A percentile compares a stretch with the other conserved stretches of the same genome.
These are phyloP conservation scores for Trichosporon ovoides DNA, from an alignment of 1,284 basidiomycete species.

Conservation along the genomic window DNA sequence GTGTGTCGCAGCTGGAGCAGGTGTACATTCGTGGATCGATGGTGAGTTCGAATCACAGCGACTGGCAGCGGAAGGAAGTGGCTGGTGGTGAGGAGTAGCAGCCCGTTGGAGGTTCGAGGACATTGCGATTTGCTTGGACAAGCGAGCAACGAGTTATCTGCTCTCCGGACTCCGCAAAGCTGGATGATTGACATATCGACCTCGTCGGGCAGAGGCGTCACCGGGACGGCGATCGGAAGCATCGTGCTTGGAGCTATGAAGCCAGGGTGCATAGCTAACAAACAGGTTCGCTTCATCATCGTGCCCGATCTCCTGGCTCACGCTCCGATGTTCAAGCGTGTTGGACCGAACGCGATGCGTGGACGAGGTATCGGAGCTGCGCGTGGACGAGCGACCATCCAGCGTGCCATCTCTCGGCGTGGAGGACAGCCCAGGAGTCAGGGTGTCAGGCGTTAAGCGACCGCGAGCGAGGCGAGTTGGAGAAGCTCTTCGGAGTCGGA, in stretches of 20 bases:
- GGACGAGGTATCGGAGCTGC: conserved; percentile 94
- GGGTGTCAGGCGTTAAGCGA: conserved; percentile 47
- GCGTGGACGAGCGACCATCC: conserved; percentile 50
- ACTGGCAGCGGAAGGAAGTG: too few species aligned
- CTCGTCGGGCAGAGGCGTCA: too few species aligned
- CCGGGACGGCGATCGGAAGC: too few species aligned
- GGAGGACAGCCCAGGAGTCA: conserved; percentile 46
- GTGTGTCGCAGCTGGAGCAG: conserved; percentile 98
- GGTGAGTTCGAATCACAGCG: too few species aligned
- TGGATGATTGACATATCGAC: too few species aligned
- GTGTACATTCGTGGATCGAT: conserved; percentile 98
- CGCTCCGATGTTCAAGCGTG: conserved; percentile 99
- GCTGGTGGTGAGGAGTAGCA: too few species aligned
- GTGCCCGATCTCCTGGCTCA: conserved; percentile 99
- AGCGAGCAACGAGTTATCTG: too few species aligned
- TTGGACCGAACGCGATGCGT: conserved; percentile 96
- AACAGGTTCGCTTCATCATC: conserved; percentile 83
- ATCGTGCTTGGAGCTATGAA: too few species aligned
- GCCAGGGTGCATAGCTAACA: not conserved
- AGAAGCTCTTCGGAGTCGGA: too few species aligned
- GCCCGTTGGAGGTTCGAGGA: too few species aligned
- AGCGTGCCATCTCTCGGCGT: conserved; percentile 28
- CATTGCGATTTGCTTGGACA: too few species aligned
- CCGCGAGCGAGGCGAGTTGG: not conserved
- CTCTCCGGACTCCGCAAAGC: too few species aligned